Base-by-base conservation (phyloP, 139 green algal genomes). In the Volvox africanus region DNA sequence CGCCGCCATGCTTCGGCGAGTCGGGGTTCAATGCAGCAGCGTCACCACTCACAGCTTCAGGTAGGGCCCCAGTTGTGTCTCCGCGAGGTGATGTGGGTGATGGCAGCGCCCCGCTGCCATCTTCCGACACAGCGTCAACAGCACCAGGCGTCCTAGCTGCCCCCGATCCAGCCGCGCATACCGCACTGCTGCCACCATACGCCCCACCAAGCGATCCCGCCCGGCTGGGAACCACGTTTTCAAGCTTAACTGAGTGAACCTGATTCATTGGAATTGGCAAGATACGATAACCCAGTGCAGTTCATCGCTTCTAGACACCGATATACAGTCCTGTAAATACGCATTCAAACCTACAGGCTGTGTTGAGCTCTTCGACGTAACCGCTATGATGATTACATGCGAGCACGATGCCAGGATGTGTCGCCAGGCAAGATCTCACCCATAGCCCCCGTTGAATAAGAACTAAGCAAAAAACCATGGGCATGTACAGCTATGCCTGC, bases 181-280 rank as follows among this genome's bases (percentile, higher is more conserved):
- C 65, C 5, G 11, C 65, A 26, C 82, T 33, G 62, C 82, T 67
- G 68, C 67, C 20, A 13, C 26, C 36, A 35, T 55, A 5, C 32
- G 75, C 30, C 13, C 32, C 75, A 16, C 75, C 75, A 19, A 55
- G 17, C 9, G 21, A 35, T 12, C 33, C 62, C 18, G 19, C 1
- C 24, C 68, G 83, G 61, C 36, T 65, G 2, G 67, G 24, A 26
- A 44, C 26, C 33, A 89, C 33, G 67, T 77, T 77, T n/a, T 89
- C 83, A 11, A 89, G 67, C 83, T 89, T 89, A 2, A 89, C 26
- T 0, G 83, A 26, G 26, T 89, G 83, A 1, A 80, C 83, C 83
- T 89, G 36, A 36, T 36, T 6, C 44, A 55, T 55, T 55, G 44
- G 44, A 55, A 55, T 55, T 55, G 20, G 71, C 26, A 79, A 79